Base-by-base conservation (phyloP, 805 yeast species). In the Ogataea kodamae region DNA sequence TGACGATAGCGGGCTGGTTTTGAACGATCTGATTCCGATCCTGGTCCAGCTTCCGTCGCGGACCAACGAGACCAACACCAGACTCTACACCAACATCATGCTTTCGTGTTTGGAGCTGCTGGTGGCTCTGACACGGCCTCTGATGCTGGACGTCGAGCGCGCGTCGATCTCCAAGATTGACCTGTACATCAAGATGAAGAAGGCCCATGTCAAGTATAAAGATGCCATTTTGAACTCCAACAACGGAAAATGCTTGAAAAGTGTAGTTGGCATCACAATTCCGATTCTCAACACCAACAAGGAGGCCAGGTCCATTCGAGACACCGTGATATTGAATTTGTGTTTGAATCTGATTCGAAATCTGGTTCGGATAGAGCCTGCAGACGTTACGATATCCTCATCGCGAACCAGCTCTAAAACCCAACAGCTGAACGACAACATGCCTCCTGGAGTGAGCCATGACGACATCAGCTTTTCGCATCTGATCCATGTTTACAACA, bases 61-160 rank as follows among this genome's bases (percentile, higher is more conserved):
- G 32, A 45, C 47, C 13, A 44, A 55, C 10, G 61, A 53, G 4
- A 59, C 59, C 22, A 55, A 56, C 22, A 57, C 61, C 25, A 51
- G 64, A 6, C 59, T 63, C 21, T 59, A 68, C 51, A 87, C 78
- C 36, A 75, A 78, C 43, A 68, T 88, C 28, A 81, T 88, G 26
- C 57, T 83, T 12, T 72, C 86, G 5, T 74, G 84, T 39, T 59
- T 92, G 35, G 96, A 92, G 57, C 57, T 92, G 5, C 59, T 92
- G 38, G 95, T 86, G 1, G 75, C 85, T 2, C 65, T 92, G 50
- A 83, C 96, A 0, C 83, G 95, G 85, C 97, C 97, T 0, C 54
- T 83, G 5, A 77, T 76, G 20, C 55, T 86, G n/a, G 72, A 65
- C 32, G 59, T 70, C 7, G 74, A 70, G 13, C 74, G 74, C n/a